Evolutionary conservation across 768 basidiomycete genomes (phyloP).

Genomic region (Amanita muscaria): DNA sequence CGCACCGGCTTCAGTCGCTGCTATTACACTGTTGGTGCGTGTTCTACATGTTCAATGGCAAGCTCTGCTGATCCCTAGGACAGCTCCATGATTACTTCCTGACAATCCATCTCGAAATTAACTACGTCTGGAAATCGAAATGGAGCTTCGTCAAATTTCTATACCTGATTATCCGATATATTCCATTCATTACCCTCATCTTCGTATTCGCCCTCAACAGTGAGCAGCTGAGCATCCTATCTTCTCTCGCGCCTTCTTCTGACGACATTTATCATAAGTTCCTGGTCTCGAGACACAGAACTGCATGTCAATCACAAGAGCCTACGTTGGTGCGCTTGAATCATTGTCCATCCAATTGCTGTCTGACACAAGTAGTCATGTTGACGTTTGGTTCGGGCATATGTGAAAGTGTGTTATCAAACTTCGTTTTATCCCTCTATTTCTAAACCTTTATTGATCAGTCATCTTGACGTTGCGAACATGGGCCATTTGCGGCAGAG

Average conservation of each 20-base stretch:
- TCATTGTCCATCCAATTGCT: too few relatives aligned
- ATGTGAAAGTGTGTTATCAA: slow-evolving; percentile 5
- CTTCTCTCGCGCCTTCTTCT: too few relatives aligned
- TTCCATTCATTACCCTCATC: not conserved
- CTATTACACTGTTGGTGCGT: slow-evolving; percentile 2
- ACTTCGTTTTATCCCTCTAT: not conserved
- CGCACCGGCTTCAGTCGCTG: not conserved
- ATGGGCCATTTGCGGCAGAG: slow-evolving; percentile 5
- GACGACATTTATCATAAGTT: not conserved
- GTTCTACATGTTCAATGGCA: not conserved
- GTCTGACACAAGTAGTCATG: slow-evolving; percentile 3
- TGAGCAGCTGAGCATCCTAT: not conserved
- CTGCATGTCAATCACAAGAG: not conserved
- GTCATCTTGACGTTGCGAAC: slow-evolving; percentile 6
- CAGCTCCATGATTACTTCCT: slow-evolving; percentile 3
- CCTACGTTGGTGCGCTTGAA: slow-evolving; percentile 1
- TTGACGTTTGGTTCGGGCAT: slow-evolving; percentile 1
- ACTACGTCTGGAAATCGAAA: slow-evolving; percentile 2
- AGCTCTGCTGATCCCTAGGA: not conserved
- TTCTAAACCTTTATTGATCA: not conserved
- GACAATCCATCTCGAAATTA: slow-evolving; percentile 1
- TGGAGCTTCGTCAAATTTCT: slow-evolving; percentile 4
- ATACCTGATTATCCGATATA: slow-evolving; percentile 4
- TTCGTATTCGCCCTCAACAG: slow-evolving; percentile 1
- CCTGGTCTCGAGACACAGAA: not conserved